Evolutionary conservation across 768 basidiomycete genomes (phyloP).

Genomic region (Termitomyces sp.): DNA sequence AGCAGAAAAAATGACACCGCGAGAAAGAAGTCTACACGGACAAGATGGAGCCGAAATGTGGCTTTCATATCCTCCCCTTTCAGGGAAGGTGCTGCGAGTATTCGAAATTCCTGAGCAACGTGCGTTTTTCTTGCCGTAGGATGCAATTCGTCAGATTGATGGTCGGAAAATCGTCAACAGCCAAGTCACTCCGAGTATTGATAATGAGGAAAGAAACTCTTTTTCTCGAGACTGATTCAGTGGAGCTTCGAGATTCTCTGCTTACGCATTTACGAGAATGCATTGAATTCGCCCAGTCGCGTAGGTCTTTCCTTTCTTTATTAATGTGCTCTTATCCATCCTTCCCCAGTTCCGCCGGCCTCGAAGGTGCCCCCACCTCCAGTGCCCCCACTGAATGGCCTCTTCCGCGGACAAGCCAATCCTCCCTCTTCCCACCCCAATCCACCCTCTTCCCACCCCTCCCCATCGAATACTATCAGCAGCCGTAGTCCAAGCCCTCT

Average conservation of each 20-base stretch:
- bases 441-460: not conserved
- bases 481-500: conserved; percentile 8
- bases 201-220: conserved; percentile 89
- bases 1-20: conserved; percentile 75
- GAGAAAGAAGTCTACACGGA: conserved; percentile 48
- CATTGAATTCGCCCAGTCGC: conserved; percentile 69
- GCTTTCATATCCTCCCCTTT: conserved; percentile 91
- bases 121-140: conserved; percentile 23
- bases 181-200: conserved; percentile 66
- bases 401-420: conserved; percentile 18
- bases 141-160: not conserved
- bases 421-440: not conserved
- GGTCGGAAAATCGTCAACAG: conserved; percentile 30
- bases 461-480: not conserved
- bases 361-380: conserved; percentile 68
- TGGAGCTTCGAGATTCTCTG: conserved; percentile 55
- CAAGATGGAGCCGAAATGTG: conserved; percentile 77
- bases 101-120: conserved; percentile 58
- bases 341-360: conserved; percentile 43
- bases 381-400: conserved; percentile 42
- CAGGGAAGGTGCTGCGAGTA: conserved; percentile 87
- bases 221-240: conserved; percentile 56
- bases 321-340: conserved; percentile 3
- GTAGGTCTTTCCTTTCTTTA: conserved; percentile 41
- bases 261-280: conserved; percentile 74